Evolutionary conservation across 345 rosid genomes (phyloP).

Genomic region (Cochlearia excelsa): DNA sequence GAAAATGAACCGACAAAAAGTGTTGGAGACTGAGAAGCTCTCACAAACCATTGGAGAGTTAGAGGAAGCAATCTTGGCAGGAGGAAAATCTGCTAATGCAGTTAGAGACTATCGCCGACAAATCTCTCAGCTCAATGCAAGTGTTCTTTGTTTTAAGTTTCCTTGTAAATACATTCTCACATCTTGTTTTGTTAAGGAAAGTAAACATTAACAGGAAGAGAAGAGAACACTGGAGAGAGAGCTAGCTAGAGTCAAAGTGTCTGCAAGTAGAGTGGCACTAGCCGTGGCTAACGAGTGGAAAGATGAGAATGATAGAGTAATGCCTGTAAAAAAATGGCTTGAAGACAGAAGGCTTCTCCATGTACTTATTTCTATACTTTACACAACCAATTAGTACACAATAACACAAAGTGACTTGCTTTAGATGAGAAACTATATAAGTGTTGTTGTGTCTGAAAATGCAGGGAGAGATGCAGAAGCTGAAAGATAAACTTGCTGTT

Average conservation of each 20-base stretch:
- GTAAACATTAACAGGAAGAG: conserved; percentile 55
- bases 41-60: conserved; percentile 74
- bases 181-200: background rate
- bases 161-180: background rate
- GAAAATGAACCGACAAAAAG: conserved; percentile 91
- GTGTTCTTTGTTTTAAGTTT: conserved; percentile 11
- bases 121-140: conserved; percentile 70
- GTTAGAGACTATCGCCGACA: conserved; percentile 68
- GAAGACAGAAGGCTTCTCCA: conserved; percentile 84
- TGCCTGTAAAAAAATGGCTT: conserved; percentile 91
- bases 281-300: conserved; percentile 96
- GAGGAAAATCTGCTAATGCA: conserved; percentile 83
- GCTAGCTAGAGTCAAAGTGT: conserved; percentile 78
- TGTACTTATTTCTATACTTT: conserved; percentile 41
- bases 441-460: conserved; percentile 15
- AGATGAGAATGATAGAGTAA: conserved; percentile 85
- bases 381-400: background rate
- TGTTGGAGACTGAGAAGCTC: conserved; percentile 80
- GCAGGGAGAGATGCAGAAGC: conserved; percentile 85
- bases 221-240: conserved; percentile 92
- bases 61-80: conserved; percentile 79
- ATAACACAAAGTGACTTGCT: background rate
- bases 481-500: conserved; percentile 70
- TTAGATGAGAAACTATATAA: background rate
- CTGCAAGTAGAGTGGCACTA: conserved; percentile 76